phyloP scores from a whole-genome alignment of 768 basidiomycete species.

The Leccinum fibrillosum region DNA sequence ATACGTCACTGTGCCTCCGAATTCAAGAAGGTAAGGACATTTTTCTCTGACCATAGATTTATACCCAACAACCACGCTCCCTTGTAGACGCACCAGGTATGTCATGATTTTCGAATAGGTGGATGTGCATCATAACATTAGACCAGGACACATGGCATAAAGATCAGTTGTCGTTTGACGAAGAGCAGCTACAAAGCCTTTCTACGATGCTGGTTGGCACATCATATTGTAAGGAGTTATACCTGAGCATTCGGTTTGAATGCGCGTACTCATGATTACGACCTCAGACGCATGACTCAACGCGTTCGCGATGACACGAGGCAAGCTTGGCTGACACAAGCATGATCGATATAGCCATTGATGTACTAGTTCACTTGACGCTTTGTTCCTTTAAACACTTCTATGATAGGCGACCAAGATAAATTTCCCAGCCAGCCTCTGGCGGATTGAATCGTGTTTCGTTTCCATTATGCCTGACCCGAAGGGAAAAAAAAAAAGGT shows the following conservation, averaged over 20 bases:
- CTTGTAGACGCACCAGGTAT: conserved; percentile 60
- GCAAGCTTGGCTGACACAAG: background rate
- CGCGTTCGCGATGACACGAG: conserved; percentile 4
- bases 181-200: conserved; percentile 84
- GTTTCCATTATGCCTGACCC: background rate
- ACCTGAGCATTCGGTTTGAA: background rate
- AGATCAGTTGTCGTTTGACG: conserved; percentile 82
- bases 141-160: conserved; percentile 86
- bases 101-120: background rate
- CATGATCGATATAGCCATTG: background rate
- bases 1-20: conserved; percentile 83
- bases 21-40: conserved; percentile 71
- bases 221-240: conserved; percentile 66
- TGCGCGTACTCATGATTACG: conserved; percentile 12
- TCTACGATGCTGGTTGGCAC: conserved; percentile 89
- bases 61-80: conserved; percentile 1
- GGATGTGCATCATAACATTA: conserved; percentile 8
- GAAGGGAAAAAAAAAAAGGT: background rate
- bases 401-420: background rate
- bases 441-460: background rate
- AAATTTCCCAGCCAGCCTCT: background rate
- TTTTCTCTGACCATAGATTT: conserved; percentile 5
- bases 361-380: conserved; percentile 1
- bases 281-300: conserved; percentile 26
- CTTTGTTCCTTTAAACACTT: background rate